Conservation (phyloP, 345 rosid genomes). For the Heritiera fomes region DNA sequence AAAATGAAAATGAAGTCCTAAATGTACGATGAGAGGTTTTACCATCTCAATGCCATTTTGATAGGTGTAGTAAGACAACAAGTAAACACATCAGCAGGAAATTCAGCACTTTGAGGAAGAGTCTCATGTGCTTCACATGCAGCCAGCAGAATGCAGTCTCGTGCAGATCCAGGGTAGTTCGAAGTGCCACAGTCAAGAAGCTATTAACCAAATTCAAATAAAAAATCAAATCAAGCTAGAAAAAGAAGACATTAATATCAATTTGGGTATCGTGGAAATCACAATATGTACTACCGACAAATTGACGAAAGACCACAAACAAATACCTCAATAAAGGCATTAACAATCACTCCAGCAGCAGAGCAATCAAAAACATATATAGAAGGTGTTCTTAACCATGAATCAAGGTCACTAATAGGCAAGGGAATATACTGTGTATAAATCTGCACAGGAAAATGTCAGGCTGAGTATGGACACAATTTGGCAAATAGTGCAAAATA, state of each 20-base stretch:
- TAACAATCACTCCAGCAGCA: constrained; percentile 97
- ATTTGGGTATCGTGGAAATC: constrained; percentile 12
- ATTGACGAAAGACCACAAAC: neutral
- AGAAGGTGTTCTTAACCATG: constrained; percentile 97
- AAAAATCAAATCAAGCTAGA: constrained; percentile 19
- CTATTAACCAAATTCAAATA: constrained; percentile 39
- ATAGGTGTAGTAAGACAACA: constrained; percentile 98
- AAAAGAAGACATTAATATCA: constrained; percentile 2
- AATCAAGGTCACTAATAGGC: constrained; percentile 92
- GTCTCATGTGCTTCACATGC: constrained; percentile 99
- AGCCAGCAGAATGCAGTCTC: constrained; percentile 96
- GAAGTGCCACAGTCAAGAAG: constrained; percentile 82
- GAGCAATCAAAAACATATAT: constrained; percentile 99
- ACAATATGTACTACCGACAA: constrained; percentile 8
- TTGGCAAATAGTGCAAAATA: constrained; percentile 17
- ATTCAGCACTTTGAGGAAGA: constrained; percentile 95
- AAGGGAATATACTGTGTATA: constrained; percentile 97
- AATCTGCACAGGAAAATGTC: constrained; percentile 48
- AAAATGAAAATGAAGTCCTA: constrained; percentile 9
- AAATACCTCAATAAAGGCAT: constrained; percentile 86
- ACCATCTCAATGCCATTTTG: constrained; percentile 99
- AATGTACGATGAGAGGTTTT: constrained; percentile 25
- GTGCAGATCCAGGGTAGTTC: constrained; percentile 61
- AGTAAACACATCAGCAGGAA: constrained; percentile 99
- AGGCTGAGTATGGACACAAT: constrained; percentile 19